Base-by-base conservation (phyloP, 129 eudicot species). In the Flaveria sonorensis region DNA sequence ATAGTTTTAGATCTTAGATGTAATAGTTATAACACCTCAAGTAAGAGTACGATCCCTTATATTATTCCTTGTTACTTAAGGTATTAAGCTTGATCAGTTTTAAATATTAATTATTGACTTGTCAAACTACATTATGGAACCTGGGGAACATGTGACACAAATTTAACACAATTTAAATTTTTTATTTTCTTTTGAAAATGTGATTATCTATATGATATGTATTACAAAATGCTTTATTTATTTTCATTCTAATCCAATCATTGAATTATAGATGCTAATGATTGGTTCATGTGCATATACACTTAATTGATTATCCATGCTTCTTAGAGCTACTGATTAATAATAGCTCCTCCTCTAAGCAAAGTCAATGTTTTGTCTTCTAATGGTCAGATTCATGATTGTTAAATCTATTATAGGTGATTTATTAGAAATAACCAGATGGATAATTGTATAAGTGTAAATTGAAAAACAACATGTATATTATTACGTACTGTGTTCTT, bases 281-380 rank as follows among this genome's bases (percentile, higher is more conserved):
- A 77, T 77, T 77, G 60, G 48, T 42, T 72, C 79, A 74, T 77
- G 68, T 36, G 59, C 68, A 30, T 63, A 62, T 11, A 55, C 42
- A 10, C 30, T 68, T 68, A 32, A 39, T 68, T 53, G 11, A 68
- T 53, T 65, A 64, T 30, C 55, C 73, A 67, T 51, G 43, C 68
- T 52, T 52, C 32, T 45, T 68, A 68, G 68, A 77, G 46, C 59
- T 69, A 19, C 81, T 77, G 56, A 68, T 42, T 68, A 28, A 53
- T 6, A 12, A 45, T 14, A 23, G 20, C 43, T 70, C 36, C 61
- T 18, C 32, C 53, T 51, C 59, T 39, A 53, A 77, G 55, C 57
- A 43, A 77, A 70, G 75, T 77, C 81, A 77, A 68, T 68, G 68
- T 77, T 40, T 77, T 77, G 64, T 67, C 74, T 77, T 77, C 67